Conservation (phyloP, 169 alveolate species). For the Eimeria mitis region DNA sequence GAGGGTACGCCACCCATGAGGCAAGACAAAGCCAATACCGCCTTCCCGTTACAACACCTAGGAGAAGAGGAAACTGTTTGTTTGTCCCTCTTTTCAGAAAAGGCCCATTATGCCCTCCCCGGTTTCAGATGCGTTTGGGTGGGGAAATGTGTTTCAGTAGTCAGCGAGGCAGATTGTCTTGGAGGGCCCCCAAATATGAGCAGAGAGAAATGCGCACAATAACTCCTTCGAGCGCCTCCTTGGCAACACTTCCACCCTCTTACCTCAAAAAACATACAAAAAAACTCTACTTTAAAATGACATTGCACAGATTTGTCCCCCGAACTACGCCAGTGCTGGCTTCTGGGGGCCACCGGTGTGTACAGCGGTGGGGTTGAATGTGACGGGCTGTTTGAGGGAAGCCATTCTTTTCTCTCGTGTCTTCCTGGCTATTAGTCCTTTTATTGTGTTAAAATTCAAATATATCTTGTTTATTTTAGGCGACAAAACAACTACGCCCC, state of each 20-base stretch:
- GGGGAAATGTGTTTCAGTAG: background rate
- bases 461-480: background rate
- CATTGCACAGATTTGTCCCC: background rate
- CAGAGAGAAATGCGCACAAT: background rate
- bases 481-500: background rate
- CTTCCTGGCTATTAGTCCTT: background rate
- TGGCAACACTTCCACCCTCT: background rate
- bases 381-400: slow-evolving; percentile 4
- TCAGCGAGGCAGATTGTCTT: background rate
- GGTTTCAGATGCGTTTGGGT: background rate
- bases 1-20: background rate
- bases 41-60: background rate
- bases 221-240: background rate
- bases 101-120: background rate
- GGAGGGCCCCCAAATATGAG: slow-evolving; percentile 4
- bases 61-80: background rate
- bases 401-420: background rate
- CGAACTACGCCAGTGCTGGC: background rate
- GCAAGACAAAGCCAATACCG: background rate
- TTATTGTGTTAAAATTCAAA: background rate
- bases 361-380: slow-evolving; percentile 62
- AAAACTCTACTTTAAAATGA: slow-evolving; percentile 68
- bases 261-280: background rate
- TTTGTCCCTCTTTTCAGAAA: background rate
- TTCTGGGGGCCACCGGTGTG: slow-evolving; percentile 40